phyloP scores from a whole-genome alignment of 2,329 filamentous ascomycete species.

The Ambrosiella beaveri region DNA sequence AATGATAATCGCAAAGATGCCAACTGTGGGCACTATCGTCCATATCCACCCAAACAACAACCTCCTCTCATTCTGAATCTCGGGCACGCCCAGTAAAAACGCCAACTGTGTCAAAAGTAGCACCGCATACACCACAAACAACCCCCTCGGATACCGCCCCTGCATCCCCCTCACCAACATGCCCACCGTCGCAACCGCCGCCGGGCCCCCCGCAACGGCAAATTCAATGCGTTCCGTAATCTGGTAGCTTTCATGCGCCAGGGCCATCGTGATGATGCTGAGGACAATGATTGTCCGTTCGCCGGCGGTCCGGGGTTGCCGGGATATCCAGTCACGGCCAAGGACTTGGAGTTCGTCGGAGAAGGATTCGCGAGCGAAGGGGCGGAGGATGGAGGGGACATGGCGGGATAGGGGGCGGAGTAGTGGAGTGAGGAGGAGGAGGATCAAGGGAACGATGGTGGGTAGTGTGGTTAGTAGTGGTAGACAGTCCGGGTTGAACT shows the following conservation, averaged over 20 bases:
- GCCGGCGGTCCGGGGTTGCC: neutral
- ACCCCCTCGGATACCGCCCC: slow-evolving; percentile 5
- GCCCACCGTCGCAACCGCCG: neutral
- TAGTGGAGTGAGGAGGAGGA: neutral
- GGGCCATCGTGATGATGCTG: neutral
- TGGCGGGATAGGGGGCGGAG: neutral
- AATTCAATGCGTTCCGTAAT: neutral
- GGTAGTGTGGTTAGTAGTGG: slow-evolving; percentile 2
- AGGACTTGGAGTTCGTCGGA: neutral
- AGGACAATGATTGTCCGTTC: neutral
- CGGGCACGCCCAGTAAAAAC: slow-evolving; percentile 15
- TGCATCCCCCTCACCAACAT: neutral
- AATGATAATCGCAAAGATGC: slow-evolving; percentile 36
- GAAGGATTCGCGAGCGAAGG: neutral
- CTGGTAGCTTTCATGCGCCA: neutral
- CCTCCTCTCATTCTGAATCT: slow-evolving; percentile 14
- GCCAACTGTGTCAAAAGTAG: slow-evolving; percentile 18
- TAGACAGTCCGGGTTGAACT: slow-evolving; percentile 2
- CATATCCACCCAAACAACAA: slow-evolving; percentile 16
- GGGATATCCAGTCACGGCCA: neutral
- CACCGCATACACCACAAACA: slow-evolving; percentile 19
- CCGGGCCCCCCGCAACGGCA: neutral
- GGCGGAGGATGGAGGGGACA: slow-evolving; percentile 1
- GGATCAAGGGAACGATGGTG: neutral
- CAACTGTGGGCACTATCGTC: slow-evolving; percentile 25